Evolutionary conservation across 352 stramenopile species (phyloP).

Genomic region (Pythium utonaiense): DNA sequence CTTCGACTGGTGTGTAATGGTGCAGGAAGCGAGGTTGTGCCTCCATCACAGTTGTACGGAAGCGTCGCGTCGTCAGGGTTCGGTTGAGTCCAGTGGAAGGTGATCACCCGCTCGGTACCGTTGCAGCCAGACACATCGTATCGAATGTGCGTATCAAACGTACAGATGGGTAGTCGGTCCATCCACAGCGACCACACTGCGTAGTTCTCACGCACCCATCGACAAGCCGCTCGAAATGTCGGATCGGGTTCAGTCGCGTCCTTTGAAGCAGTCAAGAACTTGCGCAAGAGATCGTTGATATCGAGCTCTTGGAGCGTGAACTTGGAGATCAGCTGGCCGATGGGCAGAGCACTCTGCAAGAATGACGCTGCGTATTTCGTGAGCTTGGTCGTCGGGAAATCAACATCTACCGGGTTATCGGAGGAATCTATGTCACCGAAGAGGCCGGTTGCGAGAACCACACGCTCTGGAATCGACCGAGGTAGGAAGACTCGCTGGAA

Average conservation of each 20-base stretch:
- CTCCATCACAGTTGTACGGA: constrained; percentile 23
- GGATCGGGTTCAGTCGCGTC: background rate
- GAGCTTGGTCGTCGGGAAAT: background rate
- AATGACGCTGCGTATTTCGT: background rate
- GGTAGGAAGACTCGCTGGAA: constrained; percentile 43
- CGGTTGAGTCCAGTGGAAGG: constrained; percentile 1
- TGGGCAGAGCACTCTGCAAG: background rate
- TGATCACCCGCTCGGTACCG: background rate
- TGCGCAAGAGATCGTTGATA: background rate
- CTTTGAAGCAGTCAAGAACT: constrained; percentile 3
- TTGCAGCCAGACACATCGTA: background rate
- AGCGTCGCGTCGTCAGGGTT: constrained; percentile 16
- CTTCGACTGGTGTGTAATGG: constrained; percentile 20
- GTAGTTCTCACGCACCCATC: constrained; percentile 13
- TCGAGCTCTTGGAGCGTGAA: background rate
- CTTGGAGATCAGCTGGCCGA: background rate
- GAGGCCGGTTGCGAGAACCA: constrained; percentile 12
- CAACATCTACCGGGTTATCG: constrained; percentile 6
- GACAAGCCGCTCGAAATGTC: background rate
- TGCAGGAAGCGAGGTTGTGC: constrained; percentile 5
- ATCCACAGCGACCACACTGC: constrained; percentile 19
- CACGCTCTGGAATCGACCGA: constrained; percentile 17
- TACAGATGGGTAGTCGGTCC: constrained; percentile 11
- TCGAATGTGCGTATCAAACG: background rate
- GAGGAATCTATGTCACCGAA: background rate